A percentile compares a stretch with the other conserved stretches of the same genome.
These are phyloP conservation scores for Ormosia semicastrata DNA, from an alignment of 306 rosid species.

Conservation along the genomic window DNA sequence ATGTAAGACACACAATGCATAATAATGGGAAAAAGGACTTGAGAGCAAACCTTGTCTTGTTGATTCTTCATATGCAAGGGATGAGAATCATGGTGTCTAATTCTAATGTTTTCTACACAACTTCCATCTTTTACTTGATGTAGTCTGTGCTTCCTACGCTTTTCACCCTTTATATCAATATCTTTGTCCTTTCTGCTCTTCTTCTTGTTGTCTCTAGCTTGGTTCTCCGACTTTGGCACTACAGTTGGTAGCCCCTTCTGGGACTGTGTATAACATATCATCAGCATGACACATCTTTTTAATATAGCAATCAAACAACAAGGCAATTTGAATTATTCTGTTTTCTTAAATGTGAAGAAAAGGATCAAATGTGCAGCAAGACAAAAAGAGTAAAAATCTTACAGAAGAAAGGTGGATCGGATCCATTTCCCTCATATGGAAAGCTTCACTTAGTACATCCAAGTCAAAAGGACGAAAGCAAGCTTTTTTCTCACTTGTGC, in stretches of 20 bases:
- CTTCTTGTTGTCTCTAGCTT: constrained; percentile 5
- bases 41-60: constrained; percentile 31
- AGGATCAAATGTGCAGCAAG: background rate
- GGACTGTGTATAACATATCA: background rate
- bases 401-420: constrained; percentile 27
- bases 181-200: constrained; percentile 23
- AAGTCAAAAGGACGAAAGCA: constrained; percentile 55
- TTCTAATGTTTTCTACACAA: constrained; percentile 33
- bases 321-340: background rate
- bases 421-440: constrained; percentile 26
- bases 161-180: background rate
- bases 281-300: background rate
- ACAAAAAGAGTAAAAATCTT: constrained; percentile 8
- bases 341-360: background rate
- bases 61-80: constrained; percentile 24
- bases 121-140: constrained; percentile 34
- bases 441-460: constrained; percentile 42
- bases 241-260: constrained; percentile 22
- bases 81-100: background rate
- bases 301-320: background rate
- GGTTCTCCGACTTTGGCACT: constrained; percentile 13
- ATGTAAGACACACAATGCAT: background rate
- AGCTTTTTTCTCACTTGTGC: constrained; percentile 50
- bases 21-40: background rate
- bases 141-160: constrained; percentile 13